These are phyloP conservation scores for Starmerella asiatica DNA, from an alignment of 805 yeast genomes.

Conservation along the genomic window DNA sequence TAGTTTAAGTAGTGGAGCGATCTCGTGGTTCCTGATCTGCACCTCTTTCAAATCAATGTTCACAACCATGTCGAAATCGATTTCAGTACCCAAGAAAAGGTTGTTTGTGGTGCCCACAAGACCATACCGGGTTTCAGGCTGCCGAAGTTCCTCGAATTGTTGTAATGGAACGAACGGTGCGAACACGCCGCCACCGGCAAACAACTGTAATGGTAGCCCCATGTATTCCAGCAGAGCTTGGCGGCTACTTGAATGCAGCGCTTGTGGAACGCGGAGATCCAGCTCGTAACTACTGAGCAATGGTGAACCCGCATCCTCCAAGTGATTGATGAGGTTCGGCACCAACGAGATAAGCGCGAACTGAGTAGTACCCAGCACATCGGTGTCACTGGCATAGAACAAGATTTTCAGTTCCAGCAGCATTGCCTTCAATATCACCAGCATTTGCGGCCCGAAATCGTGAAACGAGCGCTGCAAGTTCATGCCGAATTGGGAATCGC, in stretches of 20 bases:
- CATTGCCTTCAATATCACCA: slow-evolving; percentile 63
- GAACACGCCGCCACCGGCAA: slow-evolving; percentile 77
- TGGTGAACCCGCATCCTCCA: slow-evolving; percentile 74
- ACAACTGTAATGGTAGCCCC: slow-evolving; percentile 78
- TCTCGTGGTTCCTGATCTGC: slow-evolving; percentile 31
- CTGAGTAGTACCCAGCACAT: slow-evolving; percentile 66
- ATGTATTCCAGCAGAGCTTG: slow-evolving; percentile 61
- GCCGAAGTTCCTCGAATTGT: slow-evolving; percentile 61
- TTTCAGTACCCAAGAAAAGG: slow-evolving; percentile 52
- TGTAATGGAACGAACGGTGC: slow-evolving; percentile 91
- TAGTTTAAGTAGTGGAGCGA: slow-evolving; percentile 35
- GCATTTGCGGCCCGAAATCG: slow-evolving; percentile 42
- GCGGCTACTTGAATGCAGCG: slow-evolving; percentile 66
- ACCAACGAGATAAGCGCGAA: slow-evolving; percentile 71
- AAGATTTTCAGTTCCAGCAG: slow-evolving; percentile 61
- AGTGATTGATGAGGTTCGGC: slow-evolving; percentile 60
- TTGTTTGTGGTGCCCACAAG: slow-evolving; percentile 83
- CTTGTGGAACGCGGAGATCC: slow-evolving; percentile 43
- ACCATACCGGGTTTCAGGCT: slow-evolving; percentile 45
- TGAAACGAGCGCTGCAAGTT: slow-evolving; percentile 51
- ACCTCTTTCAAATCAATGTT: slow-evolving; percentile 40
- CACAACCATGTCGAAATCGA: slow-evolving; percentile 56
- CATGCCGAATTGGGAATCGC: slow-evolving; percentile 60
- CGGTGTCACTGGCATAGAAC: slow-evolving; percentile 69
- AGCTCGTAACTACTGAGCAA: slow-evolving; percentile 41